Base-by-base conservation (phyloP, 2,329 filamentous ascomycete species). In the Cytospora leucostoma region DNA sequence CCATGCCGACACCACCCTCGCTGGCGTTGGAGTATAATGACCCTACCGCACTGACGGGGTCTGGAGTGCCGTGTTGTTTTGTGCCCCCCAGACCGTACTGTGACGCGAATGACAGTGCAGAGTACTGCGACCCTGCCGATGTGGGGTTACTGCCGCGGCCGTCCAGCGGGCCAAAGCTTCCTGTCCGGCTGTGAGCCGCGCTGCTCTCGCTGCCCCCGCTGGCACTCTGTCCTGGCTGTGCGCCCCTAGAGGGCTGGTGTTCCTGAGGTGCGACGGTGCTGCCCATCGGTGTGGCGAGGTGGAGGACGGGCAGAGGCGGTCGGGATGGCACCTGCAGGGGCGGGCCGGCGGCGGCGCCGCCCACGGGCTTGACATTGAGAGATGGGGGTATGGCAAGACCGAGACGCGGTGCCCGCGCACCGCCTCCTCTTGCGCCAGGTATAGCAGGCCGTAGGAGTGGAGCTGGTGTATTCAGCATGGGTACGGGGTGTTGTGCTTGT, bases 381-480 rank as follows among this genome's bases (percentile, higher is more conserved):
- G 92, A 96, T 0, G 91, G 88, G 44, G 94, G 94, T 64, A 98
- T 98, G 53, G 93, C 91, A 62, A 98, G 85, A 52, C 93, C 94
- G 64, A 98, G 84, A 70, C 90, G 88, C 34, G 92, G 92, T 59
- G 89, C 82, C 67, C 90, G 84, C 65, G 83, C 80, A 64, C 86
- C 87, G 68, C 82, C 80, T 69, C 81, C 82, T 70, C 87, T 84
- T 68, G 80, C 82, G 67, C 91, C 91, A 47, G 90, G 90, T 62
- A 96, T 88, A 66, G 92, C 92, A 61, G 92, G 91, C 66, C 92
- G 89, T 62, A 96, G 88, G 64, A 96, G 85, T 65, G 92, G 92
- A 59, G 89, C 91, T 59, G 90, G 88, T 56, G 65, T 37, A 63
- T 90, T 86, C 88, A 93, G 91, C 71, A 82, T 84, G 71, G 83